Percentiles rank a stretch among this genome's conserved stretches.
These are phyloP conservation scores for Wallemia mellicola DNA, from an alignment of 1,284 basidiomycete genomes.

Conservation along the genomic window DNA sequence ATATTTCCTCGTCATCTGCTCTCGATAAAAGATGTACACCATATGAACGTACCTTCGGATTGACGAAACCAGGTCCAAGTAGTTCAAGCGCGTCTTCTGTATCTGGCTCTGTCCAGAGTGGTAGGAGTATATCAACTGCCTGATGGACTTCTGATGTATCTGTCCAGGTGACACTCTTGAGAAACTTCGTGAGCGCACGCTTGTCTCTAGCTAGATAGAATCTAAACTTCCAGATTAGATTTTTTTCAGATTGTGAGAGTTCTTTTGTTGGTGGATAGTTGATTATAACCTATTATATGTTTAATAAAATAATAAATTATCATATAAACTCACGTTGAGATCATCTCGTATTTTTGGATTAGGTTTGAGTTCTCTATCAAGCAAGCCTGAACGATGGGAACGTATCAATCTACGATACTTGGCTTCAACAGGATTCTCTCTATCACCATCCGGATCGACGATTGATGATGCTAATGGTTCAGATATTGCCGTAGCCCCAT, in stretches of 20 bases:
- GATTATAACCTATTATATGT: constrained; percentile 38
- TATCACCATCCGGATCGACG: constrained; percentile 60
- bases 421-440: constrained; percentile 87
- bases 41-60: constrained; percentile 71
- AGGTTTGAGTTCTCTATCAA: constrained; percentile 85
- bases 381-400: constrained; percentile 73
- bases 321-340: constrained; percentile 45
- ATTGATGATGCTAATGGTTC: constrained; percentile 61
- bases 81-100: constrained; percentile 88
- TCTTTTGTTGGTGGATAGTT: constrained; percentile 66
- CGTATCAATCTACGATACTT: constrained; percentile 83
- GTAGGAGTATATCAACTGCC: constrained; percentile 78
- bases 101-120: constrained; percentile 89
- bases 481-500: constrained; percentile 6
- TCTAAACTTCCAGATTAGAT: constrained; percentile 91
- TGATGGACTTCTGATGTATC: constrained; percentile 89
- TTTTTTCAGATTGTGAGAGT: constrained; percentile 71
- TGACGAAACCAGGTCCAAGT: constrained; percentile 64
- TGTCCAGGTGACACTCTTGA: constrained; percentile 92
- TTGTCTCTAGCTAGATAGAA: constrained; percentile 81
- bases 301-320: constrained; percentile 1
- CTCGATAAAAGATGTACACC: constrained; percentile 68
- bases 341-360: constrained; percentile 84
- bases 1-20: constrained; percentile 83
- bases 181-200: constrained; percentile 61